phyloP scores from a whole-genome alignment of 2,329 filamentous ascomycete species.

The Xylaria sp. region DNA sequence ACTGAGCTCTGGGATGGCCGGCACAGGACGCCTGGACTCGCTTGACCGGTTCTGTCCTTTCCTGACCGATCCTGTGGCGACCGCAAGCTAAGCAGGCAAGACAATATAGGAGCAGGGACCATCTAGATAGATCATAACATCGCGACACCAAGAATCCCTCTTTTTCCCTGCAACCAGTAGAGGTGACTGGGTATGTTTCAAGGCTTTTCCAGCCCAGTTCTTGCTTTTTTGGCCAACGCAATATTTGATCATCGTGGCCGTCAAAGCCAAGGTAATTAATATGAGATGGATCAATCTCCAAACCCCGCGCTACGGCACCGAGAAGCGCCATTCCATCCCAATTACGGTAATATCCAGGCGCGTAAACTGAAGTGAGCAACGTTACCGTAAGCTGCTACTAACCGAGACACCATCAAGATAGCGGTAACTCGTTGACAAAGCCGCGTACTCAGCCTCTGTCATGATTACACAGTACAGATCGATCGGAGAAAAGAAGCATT shows the following conservation, averaged over 20 bases:
- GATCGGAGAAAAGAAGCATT: not conserved
- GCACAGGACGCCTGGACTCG: slow-evolving; percentile 7
- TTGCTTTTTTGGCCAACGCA: slow-evolving; percentile 16
- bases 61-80: not conserved
- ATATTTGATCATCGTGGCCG: slow-evolving; percentile 12
- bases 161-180: not conserved
- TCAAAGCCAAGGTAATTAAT: slow-evolving; percentile 32
- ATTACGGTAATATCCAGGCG: not conserved
- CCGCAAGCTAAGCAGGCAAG: not conserved
- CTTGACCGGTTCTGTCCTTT: not conserved
- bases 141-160: slow-evolving; percentile 2
- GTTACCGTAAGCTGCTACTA: slow-evolving; percentile 21
- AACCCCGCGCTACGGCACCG: slow-evolving; percentile 19
- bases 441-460: slow-evolving; percentile 8
- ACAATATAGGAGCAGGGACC: not conserved
- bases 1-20: slow-evolving; percentile 10
- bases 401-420: not conserved
- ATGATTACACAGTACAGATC: slow-evolving; percentile 9
- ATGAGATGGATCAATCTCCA: slow-evolving; percentile 26
- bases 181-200: slow-evolving; percentile 21
- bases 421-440: not conserved
- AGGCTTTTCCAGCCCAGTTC: not conserved
- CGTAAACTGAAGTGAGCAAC: slow-evolving; percentile 26
- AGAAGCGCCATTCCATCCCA: slow-evolving; percentile 19
- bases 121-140: not conserved